Base-by-base conservation (phyloP, 225 moss, liverwort and hornwort species). In the Pseudoscleropodium purum region DNA sequence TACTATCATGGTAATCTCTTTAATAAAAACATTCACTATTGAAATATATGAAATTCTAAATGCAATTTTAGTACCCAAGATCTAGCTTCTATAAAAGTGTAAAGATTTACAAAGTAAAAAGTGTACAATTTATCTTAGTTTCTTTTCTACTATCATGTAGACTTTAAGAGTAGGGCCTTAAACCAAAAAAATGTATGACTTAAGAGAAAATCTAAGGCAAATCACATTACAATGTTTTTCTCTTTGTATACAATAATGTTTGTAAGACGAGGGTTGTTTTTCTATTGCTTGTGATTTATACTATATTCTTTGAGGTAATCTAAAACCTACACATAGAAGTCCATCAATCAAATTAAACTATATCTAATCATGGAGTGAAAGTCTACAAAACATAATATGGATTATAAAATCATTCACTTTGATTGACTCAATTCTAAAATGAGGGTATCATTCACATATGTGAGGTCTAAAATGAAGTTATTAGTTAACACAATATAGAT, bases 291-390 rank as follows among this genome's bases (percentile, higher is more conserved):
- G 7, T 4, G 0, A 8, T 13, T 2, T 4, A 70, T 39, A 7
- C 4, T 0, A 24, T 8, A 13, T 39, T 14, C 4, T 14, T 4
- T 7, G 7, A 19, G n/a, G 7, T 21, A 13, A 23, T n/a, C 4
- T 13, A 39, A 10, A 63, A 70, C 2, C 1, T 70, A 2, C 4
- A 39, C 4, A 24, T 24, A 39, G 13, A 25, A 39, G 21, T 39
- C 4, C 24, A 70, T 70, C 1, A n/a, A 5, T 70, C n/a, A 70
- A 70, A 70, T 70, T 24, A 70, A 39, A 70, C 11, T 39, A 39
- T 14, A 70, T 39, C 13, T 39, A 70, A 70, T 39, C 4, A 39
- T 39, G 5, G 11, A 23, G 4, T 24, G 7, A 4, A 2, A 24
- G 11, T 25, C 2, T 39, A 11, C 13, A 24, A 70, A 70, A 39